Percentiles rank a stretch among this genome's conserved stretches.
These are phyloP conservation scores for Fusarium brachygibbosum DNA, from an alignment of 2,329 filamentous ascomycete species.

Conservation along the genomic window DNA sequence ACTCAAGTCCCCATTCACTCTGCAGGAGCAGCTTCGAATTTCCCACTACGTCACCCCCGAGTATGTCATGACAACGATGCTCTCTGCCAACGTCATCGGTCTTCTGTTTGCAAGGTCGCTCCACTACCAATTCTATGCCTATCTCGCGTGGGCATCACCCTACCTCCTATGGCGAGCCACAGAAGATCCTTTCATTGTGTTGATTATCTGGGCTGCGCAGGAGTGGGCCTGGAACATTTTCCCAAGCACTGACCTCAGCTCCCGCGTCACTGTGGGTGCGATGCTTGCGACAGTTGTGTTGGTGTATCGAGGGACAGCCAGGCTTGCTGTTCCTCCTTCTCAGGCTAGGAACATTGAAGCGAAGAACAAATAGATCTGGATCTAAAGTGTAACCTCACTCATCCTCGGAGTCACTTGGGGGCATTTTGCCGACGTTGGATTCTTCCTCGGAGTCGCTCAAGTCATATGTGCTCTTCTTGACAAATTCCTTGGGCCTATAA, in stretches of 20 bases:
- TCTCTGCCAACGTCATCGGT: constrained; percentile 82
- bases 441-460: constrained; percentile 81
- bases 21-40: constrained; percentile 68
- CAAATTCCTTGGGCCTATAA: constrained; percentile 82
- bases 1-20: constrained; percentile 61
- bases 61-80: constrained; percentile 81
- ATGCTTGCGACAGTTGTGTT: constrained; percentile 76
- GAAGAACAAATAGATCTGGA: constrained; percentile 52
- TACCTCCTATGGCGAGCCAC: constrained; percentile 87
- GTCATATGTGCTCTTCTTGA: constrained; percentile 74
- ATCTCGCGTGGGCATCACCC: constrained; percentile 89
- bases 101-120: constrained; percentile 88
- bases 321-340: constrained; percentile 52
- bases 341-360: constrained; percentile 40
- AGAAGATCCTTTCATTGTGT: constrained; percentile 75
- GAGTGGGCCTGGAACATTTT: constrained; percentile 97
- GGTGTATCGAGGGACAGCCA: constrained; percentile 70
- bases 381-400: constrained; percentile 41
- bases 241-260: constrained; percentile 76
- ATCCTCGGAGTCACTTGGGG: constrained; percentile 83
- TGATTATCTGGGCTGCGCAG: constrained; percentile 79
- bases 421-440: constrained; percentile 86
- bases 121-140: constrained; percentile 96
- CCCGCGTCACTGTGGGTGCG: constrained; percentile 74
- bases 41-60: constrained; percentile 73